Evolutionary conservation across 441 rosid species (phyloP).

Genomic region (Mallotus japonicus): DNA sequence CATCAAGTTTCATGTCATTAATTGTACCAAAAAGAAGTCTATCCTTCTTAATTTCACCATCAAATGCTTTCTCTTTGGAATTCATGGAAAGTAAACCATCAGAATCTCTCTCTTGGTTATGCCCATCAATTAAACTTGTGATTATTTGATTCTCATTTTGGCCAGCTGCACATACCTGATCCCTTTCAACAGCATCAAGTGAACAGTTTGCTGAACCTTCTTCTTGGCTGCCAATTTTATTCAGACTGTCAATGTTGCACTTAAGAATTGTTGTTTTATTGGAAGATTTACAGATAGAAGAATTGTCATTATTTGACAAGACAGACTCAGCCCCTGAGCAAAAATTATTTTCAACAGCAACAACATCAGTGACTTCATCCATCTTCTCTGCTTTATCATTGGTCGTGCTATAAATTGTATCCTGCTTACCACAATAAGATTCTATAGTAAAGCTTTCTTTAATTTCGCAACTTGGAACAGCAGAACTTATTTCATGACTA

Average conservation of each 20-base stretch:
- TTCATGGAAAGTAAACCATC: slow-evolving; percentile 21
- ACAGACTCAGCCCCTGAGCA: slow-evolving; percentile 21
- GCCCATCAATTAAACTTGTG: slow-evolving; percentile 22
- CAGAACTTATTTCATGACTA: slow-evolving; percentile 11
- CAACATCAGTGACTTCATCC: slow-evolving; percentile 21
- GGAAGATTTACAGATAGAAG: slow-evolving; percentile 21
- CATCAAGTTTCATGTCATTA: slow-evolving; percentile 28
- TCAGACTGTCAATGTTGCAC: not conserved
- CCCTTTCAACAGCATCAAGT: slow-evolving; percentile 17
- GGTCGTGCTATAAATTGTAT: slow-evolving; percentile 16
- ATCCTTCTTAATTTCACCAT: slow-evolving; percentile 27
- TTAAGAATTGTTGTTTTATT: slow-evolving; percentile 19
- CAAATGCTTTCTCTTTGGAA: slow-evolving; percentile 19
- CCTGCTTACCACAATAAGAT: slow-evolving; percentile 22
- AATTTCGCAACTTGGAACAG: slow-evolving; percentile 7
- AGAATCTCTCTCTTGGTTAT: slow-evolving; percentile 20
- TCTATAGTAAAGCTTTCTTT: slow-evolving; percentile 20
- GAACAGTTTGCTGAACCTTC: slow-evolving; percentile 17
- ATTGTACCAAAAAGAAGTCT: slow-evolving; percentile 25
- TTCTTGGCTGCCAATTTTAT: slow-evolving; percentile 2
- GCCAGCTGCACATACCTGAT: slow-evolving; percentile 2
- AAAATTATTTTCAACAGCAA: slow-evolving; percentile 27
- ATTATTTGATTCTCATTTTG: slow-evolving; percentile 17
- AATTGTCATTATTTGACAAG: slow-evolving; percentile 19
- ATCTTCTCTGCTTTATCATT: slow-evolving; percentile 25